These are phyloP conservation scores for Pythium diclinum DNA, from an alignment of 352 stramenopile genomes.

Conservation along the genomic window DNA sequence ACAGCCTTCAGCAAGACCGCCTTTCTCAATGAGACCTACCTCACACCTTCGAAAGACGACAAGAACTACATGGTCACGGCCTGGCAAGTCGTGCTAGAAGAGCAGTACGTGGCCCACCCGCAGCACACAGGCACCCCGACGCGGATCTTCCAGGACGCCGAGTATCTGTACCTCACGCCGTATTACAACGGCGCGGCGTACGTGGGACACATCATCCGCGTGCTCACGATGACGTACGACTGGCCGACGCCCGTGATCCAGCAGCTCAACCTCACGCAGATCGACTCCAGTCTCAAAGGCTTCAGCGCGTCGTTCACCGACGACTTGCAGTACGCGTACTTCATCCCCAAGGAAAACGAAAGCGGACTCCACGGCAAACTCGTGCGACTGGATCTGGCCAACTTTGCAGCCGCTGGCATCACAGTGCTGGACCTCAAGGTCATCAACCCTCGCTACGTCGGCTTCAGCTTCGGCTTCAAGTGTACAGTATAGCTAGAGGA, in stretches of 20 bases:
- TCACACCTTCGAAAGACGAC: constrained; percentile 43
- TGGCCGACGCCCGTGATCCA: constrained; percentile 44
- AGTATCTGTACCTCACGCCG: constrained; percentile 73
- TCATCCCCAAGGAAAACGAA: constrained; percentile 60
- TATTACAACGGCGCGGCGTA: constrained; percentile 59
- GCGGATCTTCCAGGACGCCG: constrained; percentile 35
- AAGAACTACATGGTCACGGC: constrained; percentile 38
- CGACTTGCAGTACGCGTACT: constrained; percentile 53
- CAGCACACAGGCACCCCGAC: constrained; percentile 37
- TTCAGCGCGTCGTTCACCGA: constrained; percentile 62
- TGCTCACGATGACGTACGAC: constrained; percentile 53
- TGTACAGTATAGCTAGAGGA: constrained; percentile 34
- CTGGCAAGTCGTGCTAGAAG: constrained; percentile 53
- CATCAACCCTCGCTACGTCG: constrained; percentile 54
- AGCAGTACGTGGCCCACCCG: constrained; percentile 40
- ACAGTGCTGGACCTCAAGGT: constrained; percentile 47
- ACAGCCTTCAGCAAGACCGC: constrained; percentile 44
- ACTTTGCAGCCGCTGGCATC: constrained; percentile 40
- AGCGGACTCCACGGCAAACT: constrained; percentile 57
- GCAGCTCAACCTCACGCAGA: constrained; percentile 44
- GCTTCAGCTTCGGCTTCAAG: constrained; percentile 58
- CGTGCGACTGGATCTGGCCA: constrained; percentile 47
- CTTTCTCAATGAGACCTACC: constrained; percentile 70
- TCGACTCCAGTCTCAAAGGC: constrained; percentile 43
- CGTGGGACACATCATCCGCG: constrained; percentile 48